These are phyloP conservation scores for Flaveria sonorensis DNA, from an alignment of 129 eudicot species.

Conservation along the genomic window DNA sequence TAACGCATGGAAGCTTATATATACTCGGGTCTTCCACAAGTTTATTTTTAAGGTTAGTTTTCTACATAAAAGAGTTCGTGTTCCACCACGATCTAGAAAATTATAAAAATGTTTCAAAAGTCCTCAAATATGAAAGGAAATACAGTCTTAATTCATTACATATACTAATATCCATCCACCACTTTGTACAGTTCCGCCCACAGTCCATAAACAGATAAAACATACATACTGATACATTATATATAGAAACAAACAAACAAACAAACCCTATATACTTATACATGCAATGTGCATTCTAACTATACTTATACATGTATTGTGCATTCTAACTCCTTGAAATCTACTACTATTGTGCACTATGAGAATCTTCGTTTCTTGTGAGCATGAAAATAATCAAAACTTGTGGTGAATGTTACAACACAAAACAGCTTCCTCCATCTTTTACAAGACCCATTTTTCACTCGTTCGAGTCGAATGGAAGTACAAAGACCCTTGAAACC, in stretches of 20 bases:
- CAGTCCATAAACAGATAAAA: too few relatives aligned
- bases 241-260: not conserved
- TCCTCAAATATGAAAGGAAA: too few relatives aligned
- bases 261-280: not conserved
- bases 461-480: slow-evolving; percentile 12
- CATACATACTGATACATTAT: too few relatives aligned
- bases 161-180: too few relatives aligned
- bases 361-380: slow-evolving; percentile 32
- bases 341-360: not conserved
- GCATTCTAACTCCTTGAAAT: slow-evolving; percentile 1
- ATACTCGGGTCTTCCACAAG: too few relatives aligned
- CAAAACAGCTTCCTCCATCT: slow-evolving; percentile 37
- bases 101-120: too few relatives aligned
- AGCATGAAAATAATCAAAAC: slow-evolving; percentile 22
- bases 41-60: too few relatives aligned
- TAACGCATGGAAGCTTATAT: too few relatives aligned
- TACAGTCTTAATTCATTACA: too few relatives aligned
- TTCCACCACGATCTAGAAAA: too few relatives aligned
- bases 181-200: too few relatives aligned
- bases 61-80: too few relatives aligned
- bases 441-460: slow-evolving; percentile 6
- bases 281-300: not conserved
- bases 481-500: slow-evolving; percentile 21
- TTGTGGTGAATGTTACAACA: slow-evolving; percentile 22
- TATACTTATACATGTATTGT: not conserved